phyloP scores from a whole-genome alignment of 495 filamentous ascomycete species.

The Glarea lozoyensis region DNA sequence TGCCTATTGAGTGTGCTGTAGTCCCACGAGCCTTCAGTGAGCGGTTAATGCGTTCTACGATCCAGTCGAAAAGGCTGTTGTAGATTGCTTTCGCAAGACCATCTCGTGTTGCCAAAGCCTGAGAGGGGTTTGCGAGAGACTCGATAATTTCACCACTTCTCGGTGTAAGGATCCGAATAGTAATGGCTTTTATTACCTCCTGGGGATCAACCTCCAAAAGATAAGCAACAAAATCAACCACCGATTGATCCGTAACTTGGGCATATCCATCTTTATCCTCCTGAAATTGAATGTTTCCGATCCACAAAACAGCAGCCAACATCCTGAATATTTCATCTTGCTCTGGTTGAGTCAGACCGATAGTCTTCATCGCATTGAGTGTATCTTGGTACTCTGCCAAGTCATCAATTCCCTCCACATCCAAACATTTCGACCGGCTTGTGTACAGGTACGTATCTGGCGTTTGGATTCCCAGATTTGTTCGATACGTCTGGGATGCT shows the following conservation, averaged over 20 bases:
- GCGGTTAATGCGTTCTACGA: conserved; percentile 84
- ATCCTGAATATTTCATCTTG: conserved; percentile 97
- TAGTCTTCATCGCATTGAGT: conserved; percentile 86
- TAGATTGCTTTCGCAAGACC: conserved; percentile 93
- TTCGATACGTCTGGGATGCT: conserved; percentile 75
- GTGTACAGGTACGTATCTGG: conserved; percentile 95
- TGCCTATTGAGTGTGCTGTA: conserved; percentile 80
- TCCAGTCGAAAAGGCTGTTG: conserved; percentile 98
- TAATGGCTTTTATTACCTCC: conserved; percentile 80
- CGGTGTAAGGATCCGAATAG: conserved; percentile 82
- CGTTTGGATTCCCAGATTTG: conserved; percentile 79
- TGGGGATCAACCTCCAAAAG: conserved; percentile 78
- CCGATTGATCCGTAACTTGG: conserved; percentile 72
- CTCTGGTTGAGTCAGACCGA: conserved; percentile 79
- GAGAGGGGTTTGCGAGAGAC: conserved; percentile 80
- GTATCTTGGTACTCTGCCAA: conserved; percentile 85
- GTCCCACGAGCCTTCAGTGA: conserved; percentile 74
- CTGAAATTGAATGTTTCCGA: conserved; percentile 81
- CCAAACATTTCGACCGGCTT: conserved; percentile 83
- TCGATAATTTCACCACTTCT: conserved; percentile 81
- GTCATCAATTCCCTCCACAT: conserved; percentile 92
- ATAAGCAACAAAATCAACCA: conserved; percentile 90
- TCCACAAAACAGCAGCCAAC: conserved; percentile 87
- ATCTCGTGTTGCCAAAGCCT: conserved; percentile 90
- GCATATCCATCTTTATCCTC: conserved; percentile 91